phyloP scores from a whole-genome alignment of 768 basidiomycete genomes.

The Suillus weaverae region DNA sequence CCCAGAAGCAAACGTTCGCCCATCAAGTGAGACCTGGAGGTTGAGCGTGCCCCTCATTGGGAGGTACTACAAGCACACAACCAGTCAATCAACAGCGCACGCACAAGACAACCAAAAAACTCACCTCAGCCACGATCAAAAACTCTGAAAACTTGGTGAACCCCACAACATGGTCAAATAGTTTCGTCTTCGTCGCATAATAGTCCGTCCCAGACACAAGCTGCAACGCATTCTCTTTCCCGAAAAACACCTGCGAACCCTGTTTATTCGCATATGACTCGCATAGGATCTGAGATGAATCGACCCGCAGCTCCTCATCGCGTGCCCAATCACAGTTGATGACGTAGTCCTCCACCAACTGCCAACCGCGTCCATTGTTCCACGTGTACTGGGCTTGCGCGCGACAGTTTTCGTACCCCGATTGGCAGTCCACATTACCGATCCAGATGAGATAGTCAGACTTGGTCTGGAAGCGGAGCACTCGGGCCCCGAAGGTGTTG shows the following conservation, averaged over 20 bases:
- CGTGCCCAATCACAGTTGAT: constrained; percentile 90
- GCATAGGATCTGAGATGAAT: constrained; percentile 88
- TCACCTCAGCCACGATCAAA: constrained; percentile 90
- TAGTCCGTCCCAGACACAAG: constrained; percentile 76
- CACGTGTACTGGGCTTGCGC: constrained; percentile 72
- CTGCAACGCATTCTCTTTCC: constrained; percentile 59
- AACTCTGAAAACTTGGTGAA: constrained; percentile 97
- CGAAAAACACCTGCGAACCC: constrained; percentile 69
- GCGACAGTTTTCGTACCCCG: constrained; percentile 55
- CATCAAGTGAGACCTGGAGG: constrained; percentile 91
- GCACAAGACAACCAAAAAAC: constrained; percentile 20
- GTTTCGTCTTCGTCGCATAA: constrained; percentile 65
- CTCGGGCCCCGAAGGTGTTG: constrained; percentile 75
- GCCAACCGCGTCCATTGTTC: constrained; percentile 83
- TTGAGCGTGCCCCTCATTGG: constrained; percentile 61
- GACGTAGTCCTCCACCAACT: constrained; percentile 78
- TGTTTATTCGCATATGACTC: constrained; percentile 83
- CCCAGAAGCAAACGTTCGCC: constrained; percentile 78
- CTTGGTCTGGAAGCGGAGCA: constrained; percentile 84
- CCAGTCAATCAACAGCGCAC: constrained; percentile 16
- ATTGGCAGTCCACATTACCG: constrained; percentile 68
- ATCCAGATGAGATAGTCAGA: constrained; percentile 90
- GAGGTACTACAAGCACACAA: constrained; percentile 42
- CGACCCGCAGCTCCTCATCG: constrained; percentile 74
- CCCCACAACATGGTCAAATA: constrained; percentile 89